phyloP scores from a whole-genome alignment of 208 protist species.

The Leishmania lainsoni region DNA sequence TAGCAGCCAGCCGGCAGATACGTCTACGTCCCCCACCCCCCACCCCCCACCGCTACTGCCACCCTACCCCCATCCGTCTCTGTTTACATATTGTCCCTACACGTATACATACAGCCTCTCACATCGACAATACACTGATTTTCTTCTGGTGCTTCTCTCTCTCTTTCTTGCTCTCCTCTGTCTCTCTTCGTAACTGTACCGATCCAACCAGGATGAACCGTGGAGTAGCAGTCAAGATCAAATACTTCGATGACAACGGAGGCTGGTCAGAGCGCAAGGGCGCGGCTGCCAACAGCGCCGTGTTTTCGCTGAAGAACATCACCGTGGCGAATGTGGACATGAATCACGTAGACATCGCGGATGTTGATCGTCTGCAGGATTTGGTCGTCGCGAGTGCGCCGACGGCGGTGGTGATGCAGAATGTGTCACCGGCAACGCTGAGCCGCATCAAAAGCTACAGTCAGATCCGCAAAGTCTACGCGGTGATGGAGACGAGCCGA shows the following conservation, averaged over 20 bases:
- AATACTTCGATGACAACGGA: slow-evolving; percentile 70
- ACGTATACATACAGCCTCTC: background rate
- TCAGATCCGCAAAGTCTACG: slow-evolving; percentile 66
- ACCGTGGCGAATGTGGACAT: slow-evolving; percentile 74
- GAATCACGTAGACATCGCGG: slow-evolving; percentile 34
- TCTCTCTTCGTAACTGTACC: background rate
- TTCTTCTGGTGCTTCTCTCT: background rate
- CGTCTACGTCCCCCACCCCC: background rate
- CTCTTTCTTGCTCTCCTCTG: background rate
- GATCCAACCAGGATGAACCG: slow-evolving; percentile 18
- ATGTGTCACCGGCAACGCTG: slow-evolving; percentile 44
- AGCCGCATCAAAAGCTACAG: slow-evolving; percentile 60
- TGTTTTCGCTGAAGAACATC: slow-evolving; percentile 44
- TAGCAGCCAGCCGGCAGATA: background rate
- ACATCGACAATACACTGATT: background rate
- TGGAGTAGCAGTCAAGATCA: slow-evolving; percentile 50
- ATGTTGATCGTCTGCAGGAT: slow-evolving; percentile 67
- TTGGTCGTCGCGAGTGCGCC: slow-evolving; percentile 48
- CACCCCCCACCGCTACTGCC: background rate
- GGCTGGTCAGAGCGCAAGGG: slow-evolving; percentile 67
- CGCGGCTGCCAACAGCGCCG: slow-evolving; percentile 15
- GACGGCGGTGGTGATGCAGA: slow-evolving; percentile 74
- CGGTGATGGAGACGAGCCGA: slow-evolving; percentile 60
- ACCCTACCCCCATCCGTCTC: background rate
- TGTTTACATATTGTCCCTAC: background rate